Base-by-base conservation (phyloP, 1,139 yeast species). In the Nakaseomyces kungkrabaensis region DNA sequence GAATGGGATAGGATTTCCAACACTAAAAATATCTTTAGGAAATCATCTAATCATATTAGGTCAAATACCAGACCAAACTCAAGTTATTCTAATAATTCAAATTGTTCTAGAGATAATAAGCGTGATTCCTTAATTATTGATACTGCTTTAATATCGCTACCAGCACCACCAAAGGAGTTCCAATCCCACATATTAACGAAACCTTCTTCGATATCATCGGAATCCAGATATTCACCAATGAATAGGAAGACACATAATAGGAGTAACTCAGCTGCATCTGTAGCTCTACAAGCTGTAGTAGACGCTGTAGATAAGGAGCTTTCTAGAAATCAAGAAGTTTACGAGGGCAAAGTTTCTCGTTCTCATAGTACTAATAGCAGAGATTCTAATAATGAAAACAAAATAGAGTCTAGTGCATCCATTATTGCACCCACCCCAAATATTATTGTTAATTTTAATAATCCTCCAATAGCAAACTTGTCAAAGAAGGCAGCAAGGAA, bases 1-100 rank as follows among this genome's bases (percentile, higher is more conserved):
- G 97, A 92, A 66, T 92, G 97, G 97, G 97, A 92, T 63, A 76
- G 73, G 41, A 62, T 59, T 51, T 59, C 59, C 58, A 62, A 48
- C 59, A 67, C 63, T 59, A 75, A 65, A 64, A 75, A 63, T 63
- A 70, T 54, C 63, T 72, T 69, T 71, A 74, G 66, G 65, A 68
- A 49, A 62, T 76, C 61, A 56, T 73, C 51, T 31, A 51, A 51
- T 22, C 53, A 51, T 69, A 51, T 56, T 60, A 46, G 60, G 59
- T 48, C 66, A 52, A 59, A 63, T 13, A 63, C 65, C 48, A 62
- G 72, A 55, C 67, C 69, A 32, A 62, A 59, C 27, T 64, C 70
- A 3, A 58, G 60, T 22, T 59, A 68, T 41, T 65, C 72, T 8
- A 59, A 62, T 4, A 62, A 70, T 7, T 58, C 63, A 4, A 60